phyloP scores from a whole-genome alignment of 345 rosid species.

The Camelina sativa region DNA sequence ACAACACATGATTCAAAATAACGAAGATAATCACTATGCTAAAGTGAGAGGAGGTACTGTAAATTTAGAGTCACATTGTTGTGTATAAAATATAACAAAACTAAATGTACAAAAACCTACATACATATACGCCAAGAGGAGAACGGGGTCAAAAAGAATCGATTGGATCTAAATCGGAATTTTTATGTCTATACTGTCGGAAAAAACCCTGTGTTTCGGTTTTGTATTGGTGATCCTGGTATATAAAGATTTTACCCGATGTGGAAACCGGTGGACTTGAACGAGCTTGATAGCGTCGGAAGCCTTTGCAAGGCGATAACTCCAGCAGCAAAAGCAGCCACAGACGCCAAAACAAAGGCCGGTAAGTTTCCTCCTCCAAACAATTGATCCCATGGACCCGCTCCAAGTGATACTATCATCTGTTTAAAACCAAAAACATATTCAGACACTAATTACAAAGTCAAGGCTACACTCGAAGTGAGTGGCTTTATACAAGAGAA shows the following conservation, averaged over 20 bases:
- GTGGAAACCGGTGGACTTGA: slow-evolving; percentile 78
- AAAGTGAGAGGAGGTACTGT: slow-evolving; percentile 1
- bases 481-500: neutral
- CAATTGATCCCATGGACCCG: slow-evolving; percentile 97
- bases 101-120: slow-evolving; percentile 35
- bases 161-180: slow-evolving; percentile 36
- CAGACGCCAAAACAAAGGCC: slow-evolving; percentile 80
- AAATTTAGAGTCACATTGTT: slow-evolving; percentile 9
- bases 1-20: neutral
- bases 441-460: neutral
- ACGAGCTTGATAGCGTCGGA: slow-evolving; percentile 74
- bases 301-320: slow-evolving; percentile 63
- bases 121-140: slow-evolving; percentile 11
- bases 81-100: slow-evolving; percentile 33
- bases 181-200: slow-evolving; percentile 19
- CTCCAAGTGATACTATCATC: slow-evolving; percentile 90
- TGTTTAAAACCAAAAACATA: slow-evolving; percentile 34
- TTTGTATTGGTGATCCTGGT: slow-evolving; percentile 14
- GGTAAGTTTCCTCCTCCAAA: slow-evolving; percentile 99
- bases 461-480: neutral
- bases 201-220: slow-evolving; percentile 4
- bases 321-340: slow-evolving; percentile 76
- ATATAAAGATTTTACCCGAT: slow-evolving; percentile 54
- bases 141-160: slow-evolving; percentile 41
- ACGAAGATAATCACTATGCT: neutral